phyloP scores from a whole-genome alignment of 2,329 filamentous ascomycete species.

The Amauroascus niger region DNA sequence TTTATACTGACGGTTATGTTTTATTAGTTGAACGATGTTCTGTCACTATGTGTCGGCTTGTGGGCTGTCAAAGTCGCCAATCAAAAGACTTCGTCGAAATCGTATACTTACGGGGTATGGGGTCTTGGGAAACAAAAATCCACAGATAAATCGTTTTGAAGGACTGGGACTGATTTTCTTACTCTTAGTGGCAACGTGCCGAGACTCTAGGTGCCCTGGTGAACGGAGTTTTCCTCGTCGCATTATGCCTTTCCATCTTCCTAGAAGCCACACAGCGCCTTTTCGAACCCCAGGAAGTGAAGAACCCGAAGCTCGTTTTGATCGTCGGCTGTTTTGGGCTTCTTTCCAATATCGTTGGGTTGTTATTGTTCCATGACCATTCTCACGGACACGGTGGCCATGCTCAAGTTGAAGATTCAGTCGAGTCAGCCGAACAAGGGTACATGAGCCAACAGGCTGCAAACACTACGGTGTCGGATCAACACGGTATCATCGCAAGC shows the following conservation, averaged over 20 bases:
- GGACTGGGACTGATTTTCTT: background rate
- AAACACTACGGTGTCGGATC: conserved; percentile 42
- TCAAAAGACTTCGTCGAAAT: conserved; percentile 68
- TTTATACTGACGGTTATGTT: background rate
- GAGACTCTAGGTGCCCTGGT: conserved; percentile 94
- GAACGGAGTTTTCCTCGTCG: conserved; percentile 95
- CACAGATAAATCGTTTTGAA: too few relatives aligned
- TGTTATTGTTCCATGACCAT: conserved; percentile 87
- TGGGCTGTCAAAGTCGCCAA: conserved; percentile 91
- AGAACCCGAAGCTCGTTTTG: conserved; percentile 74
- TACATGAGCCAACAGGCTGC: conserved; percentile 31
- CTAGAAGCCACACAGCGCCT: conserved; percentile 89
- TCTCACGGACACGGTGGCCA: conserved; percentile 63
- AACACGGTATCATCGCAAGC: conserved; percentile 51
- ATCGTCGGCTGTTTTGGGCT: conserved; percentile 82
- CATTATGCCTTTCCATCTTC: conserved; percentile 90
- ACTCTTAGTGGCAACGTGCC: conserved; percentile 81
- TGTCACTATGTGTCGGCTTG: conserved; percentile 81
- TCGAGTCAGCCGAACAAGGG: conserved; percentile 32
- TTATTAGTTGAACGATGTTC: conserved; percentile 80
- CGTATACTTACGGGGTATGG: conserved; percentile 86
- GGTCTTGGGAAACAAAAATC: too few relatives aligned
- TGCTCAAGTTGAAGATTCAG: conserved; percentile 33
- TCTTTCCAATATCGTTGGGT: conserved; percentile 76
- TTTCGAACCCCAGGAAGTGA: conserved; percentile 79